phyloP scores from a whole-genome alignment of 257 asterid species.

The Plantago ovata region DNA sequence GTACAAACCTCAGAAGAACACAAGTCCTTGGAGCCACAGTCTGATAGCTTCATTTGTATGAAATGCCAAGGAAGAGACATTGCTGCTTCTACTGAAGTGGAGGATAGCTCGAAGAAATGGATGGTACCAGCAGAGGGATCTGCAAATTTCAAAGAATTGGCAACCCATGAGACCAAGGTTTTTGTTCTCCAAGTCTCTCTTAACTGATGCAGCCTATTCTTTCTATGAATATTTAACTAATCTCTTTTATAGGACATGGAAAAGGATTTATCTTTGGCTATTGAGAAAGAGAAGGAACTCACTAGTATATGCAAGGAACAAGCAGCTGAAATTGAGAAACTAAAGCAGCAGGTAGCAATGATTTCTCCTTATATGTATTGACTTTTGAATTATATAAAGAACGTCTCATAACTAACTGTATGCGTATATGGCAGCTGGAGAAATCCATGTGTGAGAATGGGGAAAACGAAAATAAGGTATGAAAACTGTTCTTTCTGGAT shows the following conservation, averaged over 20 bases:
- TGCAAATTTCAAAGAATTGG: conserved; percentile 20
- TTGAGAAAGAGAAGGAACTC: conserved; percentile 60
- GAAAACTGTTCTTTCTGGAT: not conserved
- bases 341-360: conserved; percentile 55
- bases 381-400: not conserved
- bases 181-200: too few species aligned
- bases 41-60: conserved; percentile 45
- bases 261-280: conserved; percentile 33
- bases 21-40: conserved; percentile 29
- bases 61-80: conserved; percentile 51
- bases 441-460: conserved; percentile 38
- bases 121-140: conserved; percentile 30
- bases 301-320: conserved; percentile 67
- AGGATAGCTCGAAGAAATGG: conserved; percentile 36
- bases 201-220: not conserved
- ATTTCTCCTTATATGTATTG: conserved; percentile 7
- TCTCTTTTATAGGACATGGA: conserved; percentile 39
- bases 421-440: conserved; percentile 54
- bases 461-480: conserved; percentile 40
- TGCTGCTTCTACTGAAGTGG: conserved; percentile 27
- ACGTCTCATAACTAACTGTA: conserved; percentile 10
- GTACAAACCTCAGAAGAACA: conserved; percentile 44
- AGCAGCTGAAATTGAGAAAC: conserved; percentile 66
- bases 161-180: conserved; percentile 32
- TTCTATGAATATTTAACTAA: not conserved